Base-by-base conservation (phyloP, 805 yeast genomes). In the Yamadazyma ubonensis region DNA sequence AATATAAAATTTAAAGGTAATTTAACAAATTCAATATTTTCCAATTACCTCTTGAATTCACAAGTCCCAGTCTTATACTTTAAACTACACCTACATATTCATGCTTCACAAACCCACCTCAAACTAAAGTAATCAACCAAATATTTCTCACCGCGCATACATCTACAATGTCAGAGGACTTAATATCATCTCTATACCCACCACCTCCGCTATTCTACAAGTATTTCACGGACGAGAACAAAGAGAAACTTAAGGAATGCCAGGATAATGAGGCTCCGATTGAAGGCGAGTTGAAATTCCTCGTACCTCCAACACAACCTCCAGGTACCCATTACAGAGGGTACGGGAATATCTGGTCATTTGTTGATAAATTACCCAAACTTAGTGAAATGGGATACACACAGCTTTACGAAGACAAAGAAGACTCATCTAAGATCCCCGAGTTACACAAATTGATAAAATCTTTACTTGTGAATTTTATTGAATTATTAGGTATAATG, bases 341-440 rank as follows among this genome's bases (percentile, higher is more conserved):
- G 0, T 93, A 89, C 62, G 99, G 99, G 5, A 85, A 83, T 48
- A 66, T 87, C 12, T 91, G 99, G 99, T 83, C 85, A 46, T 75
- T 78, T 51, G 73, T 75, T 44, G 96, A 91, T 56, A 79, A 77
- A 50, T 73, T 88, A 31, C 93, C 95, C 1, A 77, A 83, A 16
- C 66, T 93, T 17, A 75, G 77, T 40, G 86, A 82, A 19, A 76
- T 86, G 55, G 96, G 96, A 0, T 79, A 90, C 53, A 67, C 71
- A 14, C 95, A 88, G 55, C 63, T 91, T 36, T 90, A 88, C 55
- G 42, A 51, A 17, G 70, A 64, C 17, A 18, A 18, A 3, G 41
- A 30, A 11, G 39, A 23, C 17, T 63, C 64, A 16, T 60, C 59
- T 47, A 78, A 84, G 42, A 79, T 86, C 28, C 71, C 73, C 36